Conservation (phyloP, 345 rosid species). For the Eucalyptus tenuipes region DNA sequence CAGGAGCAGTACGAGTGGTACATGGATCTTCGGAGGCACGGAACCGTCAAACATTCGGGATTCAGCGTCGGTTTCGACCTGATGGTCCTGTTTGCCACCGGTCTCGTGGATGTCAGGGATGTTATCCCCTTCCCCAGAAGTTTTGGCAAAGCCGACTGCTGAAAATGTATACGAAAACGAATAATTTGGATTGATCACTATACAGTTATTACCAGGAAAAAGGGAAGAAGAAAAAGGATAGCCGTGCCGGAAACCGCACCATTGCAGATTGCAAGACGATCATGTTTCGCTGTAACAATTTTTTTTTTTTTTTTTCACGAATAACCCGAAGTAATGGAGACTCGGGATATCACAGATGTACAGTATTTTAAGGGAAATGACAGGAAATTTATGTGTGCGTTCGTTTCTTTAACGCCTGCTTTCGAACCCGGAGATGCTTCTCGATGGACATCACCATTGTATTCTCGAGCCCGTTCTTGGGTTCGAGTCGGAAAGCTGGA, state of each 20-base stretch:
- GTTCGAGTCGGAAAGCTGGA: neutral
- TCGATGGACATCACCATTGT: neutral
- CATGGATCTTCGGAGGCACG: slow-evolving; percentile 67
- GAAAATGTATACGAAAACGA: neutral
- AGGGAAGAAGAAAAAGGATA: neutral
- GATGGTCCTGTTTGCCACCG: slow-evolving; percentile 60
- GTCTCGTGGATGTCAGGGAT: slow-evolving; percentile 69
- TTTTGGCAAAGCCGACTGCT: slow-evolving; percentile 37
- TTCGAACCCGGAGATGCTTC: neutral
- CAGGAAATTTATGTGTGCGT: neutral
- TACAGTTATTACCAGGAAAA: neutral
- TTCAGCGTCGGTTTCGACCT: slow-evolving; percentile 59
- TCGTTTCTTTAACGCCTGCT: neutral
- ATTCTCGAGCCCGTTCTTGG: neutral
- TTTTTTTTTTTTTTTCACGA: neutral
- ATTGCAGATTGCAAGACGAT: neutral
- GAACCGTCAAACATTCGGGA: slow-evolving; percentile 71
- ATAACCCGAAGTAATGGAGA: neutral
- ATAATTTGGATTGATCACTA: neutral
- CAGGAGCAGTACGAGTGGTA: slow-evolving; percentile 72
- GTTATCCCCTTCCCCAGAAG: slow-evolving; percentile 72
- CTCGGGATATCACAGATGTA: neutral
- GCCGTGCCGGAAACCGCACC: neutral
- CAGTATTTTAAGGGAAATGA: neutral
- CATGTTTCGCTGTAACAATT: neutral